Conservation (phyloP, 148 eudicot species). For the Rhododendron vialii region DNA sequence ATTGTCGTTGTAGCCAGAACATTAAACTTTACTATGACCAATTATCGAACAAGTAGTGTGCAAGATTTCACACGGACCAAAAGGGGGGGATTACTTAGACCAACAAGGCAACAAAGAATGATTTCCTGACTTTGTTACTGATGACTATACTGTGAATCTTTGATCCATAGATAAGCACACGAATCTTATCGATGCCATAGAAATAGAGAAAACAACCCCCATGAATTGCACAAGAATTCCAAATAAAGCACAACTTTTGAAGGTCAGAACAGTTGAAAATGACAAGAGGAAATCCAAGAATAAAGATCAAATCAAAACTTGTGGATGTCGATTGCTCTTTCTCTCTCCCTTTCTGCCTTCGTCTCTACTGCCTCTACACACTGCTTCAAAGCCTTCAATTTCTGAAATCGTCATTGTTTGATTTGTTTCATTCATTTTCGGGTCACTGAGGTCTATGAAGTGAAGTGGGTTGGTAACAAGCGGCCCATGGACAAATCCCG, state of each 20-base stretch:
- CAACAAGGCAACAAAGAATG: background rate
- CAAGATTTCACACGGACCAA: conserved; percentile 2
- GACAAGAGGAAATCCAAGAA: background rate
- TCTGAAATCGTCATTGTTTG: background rate
- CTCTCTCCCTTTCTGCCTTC: background rate
- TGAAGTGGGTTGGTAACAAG: background rate
- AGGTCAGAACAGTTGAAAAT: background rate
- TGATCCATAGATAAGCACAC: background rate
- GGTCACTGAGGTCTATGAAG: background rate
- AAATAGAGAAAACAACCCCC: background rate
- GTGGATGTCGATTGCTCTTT: background rate
- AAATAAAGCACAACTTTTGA: background rate
- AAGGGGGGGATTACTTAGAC: background rate
- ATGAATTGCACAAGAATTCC: background rate
- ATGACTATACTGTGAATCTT: background rate
- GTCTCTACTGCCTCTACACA: background rate
- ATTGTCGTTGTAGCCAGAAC: background rate
- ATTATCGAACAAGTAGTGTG: conserved; percentile 23
- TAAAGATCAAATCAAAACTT: background rate
- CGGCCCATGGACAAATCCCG: background rate
- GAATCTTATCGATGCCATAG: background rate
- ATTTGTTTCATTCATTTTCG: background rate
- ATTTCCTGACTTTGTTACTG: background rate
- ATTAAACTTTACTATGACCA: conserved; percentile 9
- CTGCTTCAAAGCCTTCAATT: background rate